phyloP scores from a whole-genome alignment of 768 basidiomycete species.

The Krasilnikovozyma curviuscula region DNA sequence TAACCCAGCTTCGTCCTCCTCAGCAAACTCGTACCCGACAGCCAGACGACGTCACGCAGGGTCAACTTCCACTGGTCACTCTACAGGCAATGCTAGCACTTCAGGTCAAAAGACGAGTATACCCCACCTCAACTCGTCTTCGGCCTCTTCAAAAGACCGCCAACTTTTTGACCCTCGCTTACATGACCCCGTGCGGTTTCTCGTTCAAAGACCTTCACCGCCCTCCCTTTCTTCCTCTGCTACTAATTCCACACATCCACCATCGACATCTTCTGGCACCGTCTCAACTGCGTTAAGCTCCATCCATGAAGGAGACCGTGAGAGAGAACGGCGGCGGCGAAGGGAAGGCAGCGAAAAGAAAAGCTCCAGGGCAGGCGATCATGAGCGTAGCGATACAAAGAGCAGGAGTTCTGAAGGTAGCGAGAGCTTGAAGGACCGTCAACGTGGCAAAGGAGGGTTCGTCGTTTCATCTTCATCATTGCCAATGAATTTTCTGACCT shows the following conservation, averaged over 20 bases:
- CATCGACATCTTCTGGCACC: conserved; percentile 15
- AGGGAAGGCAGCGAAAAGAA: conserved; percentile 26
- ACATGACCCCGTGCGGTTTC: conserved; percentile 78
- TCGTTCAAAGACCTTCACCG: conserved; percentile 14
- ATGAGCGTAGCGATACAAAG: conserved; percentile 14
- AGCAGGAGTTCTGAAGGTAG: conserved; percentile 26
- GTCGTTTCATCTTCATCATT: conserved; percentile 3
- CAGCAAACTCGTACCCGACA: background rate
- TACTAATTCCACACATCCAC: background rate
- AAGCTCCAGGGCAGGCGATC: conserved; percentile 6
- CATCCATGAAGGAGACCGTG: conserved; percentile 22
- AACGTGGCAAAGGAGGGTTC: conserved; percentile 26
- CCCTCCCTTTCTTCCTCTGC: conserved; percentile 25
- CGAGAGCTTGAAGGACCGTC: conserved; percentile 27
- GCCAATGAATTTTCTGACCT: background rate
- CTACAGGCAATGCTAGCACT: background rate
- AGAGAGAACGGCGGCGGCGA: conserved; percentile 22
- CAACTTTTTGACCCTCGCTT: conserved; percentile 50
- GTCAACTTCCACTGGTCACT: background rate
- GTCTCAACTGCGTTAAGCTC: conserved; percentile 5
- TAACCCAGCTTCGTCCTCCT: background rate
- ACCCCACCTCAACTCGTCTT: background rate
- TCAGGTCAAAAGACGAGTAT: background rate
- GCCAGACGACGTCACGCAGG: background rate
- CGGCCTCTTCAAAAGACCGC: background rate